phyloP scores from a whole-genome alignment of 2,329 filamentous ascomycete genomes.

The Waltergamsia citrina region DNA sequence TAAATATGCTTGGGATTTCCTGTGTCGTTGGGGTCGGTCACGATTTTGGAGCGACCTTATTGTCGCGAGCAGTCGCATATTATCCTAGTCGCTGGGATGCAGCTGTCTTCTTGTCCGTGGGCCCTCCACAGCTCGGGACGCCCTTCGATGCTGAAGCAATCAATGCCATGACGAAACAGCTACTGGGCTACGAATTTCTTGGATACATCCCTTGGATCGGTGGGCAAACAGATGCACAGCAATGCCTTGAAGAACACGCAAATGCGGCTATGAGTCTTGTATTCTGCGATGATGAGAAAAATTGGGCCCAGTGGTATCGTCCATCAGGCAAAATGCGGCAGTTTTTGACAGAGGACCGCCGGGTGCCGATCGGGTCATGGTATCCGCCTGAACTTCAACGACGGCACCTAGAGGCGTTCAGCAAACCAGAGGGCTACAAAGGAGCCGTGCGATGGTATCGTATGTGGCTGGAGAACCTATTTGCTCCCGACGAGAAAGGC shows the following conservation, averaged over 20 bases:
- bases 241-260: slow-evolving; percentile 12
- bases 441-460: slow-evolving; percentile 18
- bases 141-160: slow-evolving; percentile 19
- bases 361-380: slow-evolving; percentile 2
- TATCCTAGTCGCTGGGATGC: slow-evolving; percentile 10
- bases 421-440: slow-evolving; percentile 14
- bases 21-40: slow-evolving; percentile 33
- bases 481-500: slow-evolving; percentile 12
- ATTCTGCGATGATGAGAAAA: slow-evolving; percentile 13
- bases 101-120: slow-evolving; percentile 18
- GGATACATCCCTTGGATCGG: slow-evolving; percentile 20
- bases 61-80: slow-evolving; percentile 17
- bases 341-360: slow-evolving; percentile 11
- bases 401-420: slow-evolving; percentile 13
- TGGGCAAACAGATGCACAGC: slow-evolving; percentile 7
- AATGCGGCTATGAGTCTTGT: slow-evolving; percentile 16
- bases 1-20: slow-evolving; percentile 16
- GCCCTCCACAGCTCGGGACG: slow-evolving; percentile 15
- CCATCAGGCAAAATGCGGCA: slow-evolving; percentile 15
- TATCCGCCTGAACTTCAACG: slow-evolving; percentile 12
- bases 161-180: slow-evolving; percentile 18
- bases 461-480: slow-evolving; percentile 19
- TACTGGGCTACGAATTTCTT: slow-evolving; percentile 17
- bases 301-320: slow-evolving; percentile 16
- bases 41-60: slow-evolving; percentile 21